phyloP scores from a whole-genome alignment of 1,139 yeast species.

The Hanseniaspora gamundiae region DNA sequence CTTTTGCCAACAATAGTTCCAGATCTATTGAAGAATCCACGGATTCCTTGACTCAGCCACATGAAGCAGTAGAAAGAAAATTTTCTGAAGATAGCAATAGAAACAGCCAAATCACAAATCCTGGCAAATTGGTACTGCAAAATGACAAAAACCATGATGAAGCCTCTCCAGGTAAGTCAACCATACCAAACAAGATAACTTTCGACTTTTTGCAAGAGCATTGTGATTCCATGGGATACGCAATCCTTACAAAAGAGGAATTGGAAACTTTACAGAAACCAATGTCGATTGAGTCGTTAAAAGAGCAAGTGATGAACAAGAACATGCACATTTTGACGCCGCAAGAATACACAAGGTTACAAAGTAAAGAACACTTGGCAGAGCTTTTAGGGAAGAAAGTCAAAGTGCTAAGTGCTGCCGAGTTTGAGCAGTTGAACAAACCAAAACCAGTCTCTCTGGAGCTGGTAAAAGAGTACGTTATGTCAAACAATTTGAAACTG shows the following conservation, averaged over 20 bases:
- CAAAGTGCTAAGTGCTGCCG: neutral
- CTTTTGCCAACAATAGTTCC: neutral
- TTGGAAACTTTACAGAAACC: neutral
- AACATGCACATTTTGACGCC: slow-evolving; percentile 1
- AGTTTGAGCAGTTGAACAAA: neutral
- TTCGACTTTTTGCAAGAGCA: neutral
- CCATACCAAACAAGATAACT: neutral
- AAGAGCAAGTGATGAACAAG: slow-evolving; percentile 1
- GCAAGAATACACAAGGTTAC: slow-evolving; percentile 1
- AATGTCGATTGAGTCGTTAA: neutral
- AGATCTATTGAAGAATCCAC: neutral
- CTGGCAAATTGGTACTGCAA: neutral
- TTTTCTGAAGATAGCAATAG: neutral
- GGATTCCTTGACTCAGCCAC: neutral
- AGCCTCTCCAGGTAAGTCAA: neutral
- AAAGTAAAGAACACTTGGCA: slow-evolving; percentile 1
- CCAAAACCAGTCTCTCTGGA: slow-evolving; percentile 3
- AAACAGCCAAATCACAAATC: no score
- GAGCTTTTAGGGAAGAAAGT: neutral
- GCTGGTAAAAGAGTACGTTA: slow-evolving; percentile 6
- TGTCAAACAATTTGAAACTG: slow-evolving; percentile 4
- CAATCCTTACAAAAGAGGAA: neutral
- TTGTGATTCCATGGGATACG: neutral
- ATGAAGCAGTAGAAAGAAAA: neutral
- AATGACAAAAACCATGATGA: neutral